These are phyloP conservation scores for Fusarium dlaminii DNA, from an alignment of 2,329 filamentous ascomycete genomes.

Conservation along the genomic window DNA sequence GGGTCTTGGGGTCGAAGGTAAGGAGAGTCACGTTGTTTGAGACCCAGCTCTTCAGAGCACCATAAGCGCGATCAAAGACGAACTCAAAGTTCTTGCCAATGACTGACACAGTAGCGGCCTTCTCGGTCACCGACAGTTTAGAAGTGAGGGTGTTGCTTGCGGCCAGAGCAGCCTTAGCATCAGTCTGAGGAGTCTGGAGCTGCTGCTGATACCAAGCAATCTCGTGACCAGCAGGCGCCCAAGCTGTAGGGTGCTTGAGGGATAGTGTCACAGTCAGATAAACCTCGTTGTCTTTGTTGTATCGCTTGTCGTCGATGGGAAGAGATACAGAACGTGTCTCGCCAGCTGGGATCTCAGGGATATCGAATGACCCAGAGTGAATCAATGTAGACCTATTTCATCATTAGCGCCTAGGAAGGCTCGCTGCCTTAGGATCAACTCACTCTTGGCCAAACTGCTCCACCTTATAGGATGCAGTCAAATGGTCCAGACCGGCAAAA, in stretches of 20 bases:
- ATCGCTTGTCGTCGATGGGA: constrained; percentile 40
- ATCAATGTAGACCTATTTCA: constrained; percentile 33
- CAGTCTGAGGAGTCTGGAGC: constrained; percentile 34
- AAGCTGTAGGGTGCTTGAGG: constrained; percentile 55
- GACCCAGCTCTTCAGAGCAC: constrained; percentile 55
- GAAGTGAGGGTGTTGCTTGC: constrained; percentile 22
- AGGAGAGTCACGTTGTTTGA: constrained; percentile 49
- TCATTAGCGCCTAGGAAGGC: not conserved
- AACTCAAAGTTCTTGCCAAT: constrained; percentile 48
- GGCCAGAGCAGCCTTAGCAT: not conserved
- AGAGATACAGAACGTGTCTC: constrained; percentile 48
- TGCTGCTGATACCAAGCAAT: constrained; percentile 64
- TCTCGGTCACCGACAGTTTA: constrained; percentile 34
- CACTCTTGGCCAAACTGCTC: constrained; percentile 55
- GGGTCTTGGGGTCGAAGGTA: constrained; percentile 46
- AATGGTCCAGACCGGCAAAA: constrained; percentile 56
- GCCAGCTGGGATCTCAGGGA: constrained; percentile 55
- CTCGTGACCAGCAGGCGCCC: constrained; percentile 63
- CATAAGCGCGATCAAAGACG: constrained; percentile 56
- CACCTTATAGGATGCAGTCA: constrained; percentile 55
- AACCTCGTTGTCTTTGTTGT: constrained; percentile 49
- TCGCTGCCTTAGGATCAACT: constrained; percentile 18
- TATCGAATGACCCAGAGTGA: constrained; percentile 49
- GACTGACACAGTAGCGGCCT: constrained; percentile 8
- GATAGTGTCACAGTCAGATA: constrained; percentile 58